Evolutionary conservation across 2,329 filamentous ascomycete genomes (phyloP).

Genomic region (Thermothelomyces thermophilus): DNA sequence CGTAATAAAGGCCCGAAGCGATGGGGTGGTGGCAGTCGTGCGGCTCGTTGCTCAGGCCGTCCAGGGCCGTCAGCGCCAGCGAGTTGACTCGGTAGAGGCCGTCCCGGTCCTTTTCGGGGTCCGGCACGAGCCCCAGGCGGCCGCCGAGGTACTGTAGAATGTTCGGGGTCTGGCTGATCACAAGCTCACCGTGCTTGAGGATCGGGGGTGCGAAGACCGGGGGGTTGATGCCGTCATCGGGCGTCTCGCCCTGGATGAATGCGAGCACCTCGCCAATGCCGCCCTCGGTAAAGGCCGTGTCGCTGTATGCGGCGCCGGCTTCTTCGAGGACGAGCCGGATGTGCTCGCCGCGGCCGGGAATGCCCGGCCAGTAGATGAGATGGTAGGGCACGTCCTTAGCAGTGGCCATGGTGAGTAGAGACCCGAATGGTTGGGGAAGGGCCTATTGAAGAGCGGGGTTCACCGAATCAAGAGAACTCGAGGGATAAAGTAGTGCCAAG

Average conservation of each 20-base stretch:
- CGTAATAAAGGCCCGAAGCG: constrained; percentile 54
- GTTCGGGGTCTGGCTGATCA: constrained; percentile 64
- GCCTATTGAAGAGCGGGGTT: too few relatives aligned
- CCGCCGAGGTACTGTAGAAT: constrained; percentile 66
- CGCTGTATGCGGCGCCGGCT: constrained; percentile 55
- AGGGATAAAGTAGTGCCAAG: too few relatives aligned
- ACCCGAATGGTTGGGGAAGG: constrained; percentile 1
- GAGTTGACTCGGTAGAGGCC: constrained; percentile 54
- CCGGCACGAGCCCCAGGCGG: constrained; percentile 48
- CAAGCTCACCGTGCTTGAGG: constrained; percentile 54
- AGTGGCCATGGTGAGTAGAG: constrained; percentile 33
- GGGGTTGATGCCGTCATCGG: constrained; percentile 51
- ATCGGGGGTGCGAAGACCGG: constrained; percentile 62
- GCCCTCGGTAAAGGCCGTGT: constrained; percentile 45
- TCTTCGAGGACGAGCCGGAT: constrained; percentile 69
- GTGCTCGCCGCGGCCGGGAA: constrained; percentile 70
- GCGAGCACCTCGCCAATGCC: constrained; percentile 46
- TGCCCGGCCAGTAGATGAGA: constrained; percentile 63
- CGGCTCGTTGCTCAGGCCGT: constrained; percentile 62
- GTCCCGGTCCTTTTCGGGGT: constrained; percentile 33
- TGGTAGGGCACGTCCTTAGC: constrained; percentile 48
- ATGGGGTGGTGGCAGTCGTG: constrained; percentile 75
- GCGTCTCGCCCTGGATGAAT: constrained; percentile 39
- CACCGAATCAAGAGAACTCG: too few relatives aligned
- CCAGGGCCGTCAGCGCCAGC: constrained; percentile 62